Base-by-base conservation (phyloP, 1,139 yeast species). In the Diutina neorugosa region DNA sequence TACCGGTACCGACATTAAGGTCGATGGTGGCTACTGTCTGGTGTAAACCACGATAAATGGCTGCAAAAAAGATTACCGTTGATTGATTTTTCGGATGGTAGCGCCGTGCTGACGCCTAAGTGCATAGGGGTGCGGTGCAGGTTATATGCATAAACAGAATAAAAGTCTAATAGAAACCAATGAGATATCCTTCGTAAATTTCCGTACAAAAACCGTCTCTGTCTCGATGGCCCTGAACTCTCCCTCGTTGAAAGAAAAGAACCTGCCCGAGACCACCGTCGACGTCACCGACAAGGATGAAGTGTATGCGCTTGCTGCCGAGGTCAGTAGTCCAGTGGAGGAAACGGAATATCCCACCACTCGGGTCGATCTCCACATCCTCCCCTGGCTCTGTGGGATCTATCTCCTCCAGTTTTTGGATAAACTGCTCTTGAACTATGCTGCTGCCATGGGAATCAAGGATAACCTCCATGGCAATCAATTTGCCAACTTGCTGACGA, bases 381-480 rank as follows among this genome's bases (percentile, higher is more conserved):
- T 46, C 14, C 50, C 50, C n/a, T 46, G 50, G 50, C 40, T 46
- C n/a, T 46, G 50, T 27, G 50, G 50, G 11, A 46, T 46, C 34
- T 46, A 44, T 58, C 71, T 74, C 55, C 62, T 74, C 34, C 78
- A 74, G 57, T 74, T 70, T 58, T 61, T 76, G 51, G 80, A 76
- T 57, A 76, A 76, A 58, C 64, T 72, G 6, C 62, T 73, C 8
- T 62, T 75, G 44, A 73, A 73, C 57, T 76, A 74, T 60, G 74
- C 81, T 2, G 77, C 78, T 1, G 79, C 76, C 1, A 76, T 76
- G 79, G 81, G 81, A 1, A 71, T 77, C 52, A 72, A 71, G 59
- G 60, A 62, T 7, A 60, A 70, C 52, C 60, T 72, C 53, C 52
- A 55, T 3, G 69, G 73, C 4, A 65, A 69, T 54, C 69, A 74